Evolutionary conservation across 2,329 filamentous ascomycete species (phyloP).

Genomic region (Magnaporthiopsis poae): DNA sequence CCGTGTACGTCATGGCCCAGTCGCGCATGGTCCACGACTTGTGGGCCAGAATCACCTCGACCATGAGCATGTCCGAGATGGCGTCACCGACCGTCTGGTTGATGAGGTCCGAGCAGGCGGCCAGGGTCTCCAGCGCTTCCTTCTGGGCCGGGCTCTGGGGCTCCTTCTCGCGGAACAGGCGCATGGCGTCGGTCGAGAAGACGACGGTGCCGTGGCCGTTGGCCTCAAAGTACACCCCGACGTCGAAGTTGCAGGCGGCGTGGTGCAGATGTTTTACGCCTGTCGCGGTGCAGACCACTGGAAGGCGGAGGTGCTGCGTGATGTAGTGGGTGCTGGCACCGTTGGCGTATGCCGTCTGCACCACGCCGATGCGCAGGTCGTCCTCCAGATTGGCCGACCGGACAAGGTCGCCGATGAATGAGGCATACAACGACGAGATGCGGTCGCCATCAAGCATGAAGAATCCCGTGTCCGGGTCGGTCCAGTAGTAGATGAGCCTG

Average conservation of each 20-base stretch:
- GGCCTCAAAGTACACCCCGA: conserved; percentile 96
- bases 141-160: conserved; percentile 88
- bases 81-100: conserved; percentile 98
- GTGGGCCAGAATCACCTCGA: conserved; percentile 91
- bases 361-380: conserved; percentile 80
- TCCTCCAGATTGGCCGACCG: conserved; percentile 67
- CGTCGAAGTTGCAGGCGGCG: conserved; percentile 86
- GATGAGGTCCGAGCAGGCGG: conserved; percentile 78
- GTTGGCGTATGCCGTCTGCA: conserved; percentile 97
- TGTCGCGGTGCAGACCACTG: conserved; percentile 85
- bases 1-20: conserved; percentile 86
- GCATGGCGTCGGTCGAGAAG: conserved; percentile 76
- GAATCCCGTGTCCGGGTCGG: conserved; percentile 73
- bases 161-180: conserved; percentile 65
- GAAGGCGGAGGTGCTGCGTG: conserved; percentile 74
- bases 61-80: conserved; percentile 87
- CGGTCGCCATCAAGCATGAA: conserved; percentile 91
- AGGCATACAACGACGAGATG: conserved; percentile 76
- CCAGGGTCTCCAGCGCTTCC: conserved; percentile 74
- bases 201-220: conserved; percentile 96
- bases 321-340: conserved; percentile 90
- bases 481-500: conserved; percentile 89
- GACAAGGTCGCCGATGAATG: conserved; percentile 83
- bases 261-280: conserved; percentile 97
- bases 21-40: conserved; percentile 84